Percentiles rank a stretch among this genome's conserved stretches.
These are phyloP conservation scores for Vachellia pachyceras DNA, from an alignment of 306 rosid genomes.

Conservation along the genomic window DNA sequence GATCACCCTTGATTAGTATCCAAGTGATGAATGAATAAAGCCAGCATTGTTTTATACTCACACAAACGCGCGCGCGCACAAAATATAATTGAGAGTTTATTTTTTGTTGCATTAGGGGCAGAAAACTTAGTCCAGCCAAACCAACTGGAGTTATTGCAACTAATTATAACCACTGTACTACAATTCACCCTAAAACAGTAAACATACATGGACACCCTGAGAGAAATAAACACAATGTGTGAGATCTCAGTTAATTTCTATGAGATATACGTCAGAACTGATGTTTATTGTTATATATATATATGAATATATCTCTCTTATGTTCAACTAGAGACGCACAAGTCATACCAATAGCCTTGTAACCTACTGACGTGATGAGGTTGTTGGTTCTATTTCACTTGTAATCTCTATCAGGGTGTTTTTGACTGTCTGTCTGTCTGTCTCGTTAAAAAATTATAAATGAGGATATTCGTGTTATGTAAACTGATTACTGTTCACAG, in stretches of 20 bases:
- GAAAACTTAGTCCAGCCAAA: neutral
- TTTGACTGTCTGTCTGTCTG: too few species aligned
- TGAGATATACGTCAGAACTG: neutral
- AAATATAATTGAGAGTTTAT: too few species aligned
- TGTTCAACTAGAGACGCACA: neutral
- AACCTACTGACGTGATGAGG: too few species aligned
- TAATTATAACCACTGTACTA: neutral
- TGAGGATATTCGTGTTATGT: too few species aligned
- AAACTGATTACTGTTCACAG: too few species aligned
- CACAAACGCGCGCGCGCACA: too few species aligned
- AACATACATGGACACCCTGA: neutral
- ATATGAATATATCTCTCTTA: neutral
- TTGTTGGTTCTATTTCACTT: too few species aligned
- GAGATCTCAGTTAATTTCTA: neutral
- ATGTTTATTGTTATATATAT: neutral
- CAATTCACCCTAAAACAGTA: neutral
- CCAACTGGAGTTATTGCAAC: neutral
- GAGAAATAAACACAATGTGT: neutral
- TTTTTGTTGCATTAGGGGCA: too few species aligned
- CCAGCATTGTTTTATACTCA: neutral
- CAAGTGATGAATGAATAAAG: neutral
- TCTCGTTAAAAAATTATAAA: too few species aligned
- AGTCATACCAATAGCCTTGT: too few species aligned
- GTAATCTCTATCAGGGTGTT: too few species aligned
- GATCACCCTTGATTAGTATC: neutral